These are phyloP conservation scores for Physaria fendleri DNA, from an alignment of 345 rosid species.

Conservation along the genomic window DNA sequence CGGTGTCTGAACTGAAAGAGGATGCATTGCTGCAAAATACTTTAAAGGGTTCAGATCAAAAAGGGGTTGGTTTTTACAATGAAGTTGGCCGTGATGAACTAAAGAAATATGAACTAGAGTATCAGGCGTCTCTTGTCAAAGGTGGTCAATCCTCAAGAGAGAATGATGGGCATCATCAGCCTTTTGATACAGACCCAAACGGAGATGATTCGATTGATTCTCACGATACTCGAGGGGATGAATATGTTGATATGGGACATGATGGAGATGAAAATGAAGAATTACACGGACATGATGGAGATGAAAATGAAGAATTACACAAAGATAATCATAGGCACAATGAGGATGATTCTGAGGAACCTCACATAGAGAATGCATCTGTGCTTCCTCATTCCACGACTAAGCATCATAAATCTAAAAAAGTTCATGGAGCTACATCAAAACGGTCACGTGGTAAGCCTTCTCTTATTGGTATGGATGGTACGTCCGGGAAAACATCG, in stretches of 20 bases:
- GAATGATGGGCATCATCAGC: slow-evolving; percentile 28
- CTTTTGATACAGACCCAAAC: slow-evolving; percentile 40
- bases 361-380: slow-evolving; percentile 26
- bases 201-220: slow-evolving; percentile 57
- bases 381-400: slow-evolving; percentile 25
- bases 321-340: slow-evolving; percentile 14
- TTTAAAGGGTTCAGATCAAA: slow-evolving; percentile 22
- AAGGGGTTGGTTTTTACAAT: too few relatives aligned
- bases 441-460: slow-evolving; percentile 33
- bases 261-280: slow-evolving; percentile 53
- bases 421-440: slow-evolving; percentile 29
- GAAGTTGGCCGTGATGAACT: too few relatives aligned
- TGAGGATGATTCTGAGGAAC: slow-evolving; percentile 31
- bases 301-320: slow-evolving; percentile 44
- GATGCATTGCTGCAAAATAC: slow-evolving; percentile 12
- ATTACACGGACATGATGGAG: slow-evolving; percentile 39
- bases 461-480: slow-evolving; percentile 20
- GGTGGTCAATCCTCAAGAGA: slow-evolving; percentile 32
- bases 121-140: slow-evolving; percentile 66
- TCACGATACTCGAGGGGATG: slow-evolving; percentile 39
- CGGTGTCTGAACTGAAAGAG: slow-evolving; percentile 29
- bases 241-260: slow-evolving; percentile 38
- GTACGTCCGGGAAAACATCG: slow-evolving; percentile 41
- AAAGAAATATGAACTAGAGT: too few relatives aligned
- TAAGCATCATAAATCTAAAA: slow-evolving; percentile 33